Conservation (phyloP, 2,329 filamentous ascomycete genomes). For the Furcasterigmium sp. region DNA sequence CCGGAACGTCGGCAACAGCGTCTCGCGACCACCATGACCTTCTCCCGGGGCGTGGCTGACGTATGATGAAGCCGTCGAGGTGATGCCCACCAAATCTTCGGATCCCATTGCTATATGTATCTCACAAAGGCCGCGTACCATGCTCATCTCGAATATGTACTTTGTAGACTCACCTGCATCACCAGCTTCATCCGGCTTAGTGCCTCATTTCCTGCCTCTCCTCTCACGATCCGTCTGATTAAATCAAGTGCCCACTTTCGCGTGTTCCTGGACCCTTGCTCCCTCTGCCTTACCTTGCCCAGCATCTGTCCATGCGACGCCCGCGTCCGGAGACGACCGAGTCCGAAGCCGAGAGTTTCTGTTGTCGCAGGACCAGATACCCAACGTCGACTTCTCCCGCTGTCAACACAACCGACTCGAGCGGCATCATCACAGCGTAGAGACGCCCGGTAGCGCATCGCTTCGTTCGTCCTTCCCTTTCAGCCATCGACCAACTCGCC, state of each 20-base stretch:
- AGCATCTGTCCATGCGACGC: background rate
- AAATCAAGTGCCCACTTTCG: background rate
- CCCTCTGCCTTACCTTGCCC: background rate
- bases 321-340: background rate
- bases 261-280: background rate
- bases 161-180: background rate
- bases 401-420: too few species aligned
- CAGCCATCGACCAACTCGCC: background rate
- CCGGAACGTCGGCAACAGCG: background rate
- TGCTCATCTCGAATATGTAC: background rate
- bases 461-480: background rate
- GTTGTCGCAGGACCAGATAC: too few species aligned
- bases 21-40: background rate
- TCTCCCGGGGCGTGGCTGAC: background rate
- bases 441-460: constrained; percentile 1
- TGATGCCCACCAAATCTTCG: too few species aligned
- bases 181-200: background rate
- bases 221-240: background rate
- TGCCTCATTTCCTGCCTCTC: background rate
- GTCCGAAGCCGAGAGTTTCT: background rate
- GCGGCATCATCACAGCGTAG: background rate
- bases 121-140: background rate
- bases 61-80: background rate
- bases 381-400: too few species aligned
- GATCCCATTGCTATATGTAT: background rate